A percentile compares a stretch with the other conserved stretches of the same genome.
Evolutionary conservation across 495 filamentous ascomycete genomes (phyloP).

Genomic region (Penicillium bovifimosum): DNA sequence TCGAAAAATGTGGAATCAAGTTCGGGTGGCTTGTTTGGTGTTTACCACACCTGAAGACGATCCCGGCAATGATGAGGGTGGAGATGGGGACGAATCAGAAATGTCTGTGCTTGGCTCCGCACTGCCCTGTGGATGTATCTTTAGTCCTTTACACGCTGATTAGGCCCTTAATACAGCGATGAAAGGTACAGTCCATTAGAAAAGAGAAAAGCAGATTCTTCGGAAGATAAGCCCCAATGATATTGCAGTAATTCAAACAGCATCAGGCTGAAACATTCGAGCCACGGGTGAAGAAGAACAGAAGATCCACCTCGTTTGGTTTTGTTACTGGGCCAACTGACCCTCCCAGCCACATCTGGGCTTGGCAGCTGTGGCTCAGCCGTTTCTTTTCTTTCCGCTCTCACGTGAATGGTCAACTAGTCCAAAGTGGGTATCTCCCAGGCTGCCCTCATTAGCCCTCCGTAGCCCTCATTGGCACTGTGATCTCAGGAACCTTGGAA

Average conservation of each 20-base stretch:
- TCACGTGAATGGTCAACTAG: neutral
- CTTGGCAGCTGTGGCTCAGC: constrained; percentile 5
- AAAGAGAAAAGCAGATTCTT: neutral
- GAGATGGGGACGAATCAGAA: constrained; percentile 21
- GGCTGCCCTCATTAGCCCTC: neutral
- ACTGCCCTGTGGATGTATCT: constrained; percentile 9
- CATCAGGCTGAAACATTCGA: constrained; percentile 7
- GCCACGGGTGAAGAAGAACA: constrained; percentile 10
- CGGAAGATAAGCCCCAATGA: constrained; percentile 1
- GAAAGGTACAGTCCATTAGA: neutral
- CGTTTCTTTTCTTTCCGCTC: neutral
- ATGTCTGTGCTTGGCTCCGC: constrained; percentile 15
- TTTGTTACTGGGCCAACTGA: constrained; percentile 38
- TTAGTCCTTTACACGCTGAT: constrained; percentile 3
- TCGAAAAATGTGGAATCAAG: constrained; percentile 1
- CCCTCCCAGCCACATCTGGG: constrained; percentile 5
- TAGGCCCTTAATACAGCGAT: neutral
- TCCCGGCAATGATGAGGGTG: constrained; percentile 18
- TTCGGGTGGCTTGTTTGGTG: constrained; percentile 13
- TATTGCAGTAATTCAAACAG: neutral
- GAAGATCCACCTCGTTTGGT: constrained; percentile 1
- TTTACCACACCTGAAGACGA: constrained; percentile 24
- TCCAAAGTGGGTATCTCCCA: neutral
- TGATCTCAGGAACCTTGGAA: no score
- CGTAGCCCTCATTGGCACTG: no score